Evolutionary conservation across 2,329 filamentous ascomycete species (phyloP).

Genomic region (Trichoderma guizhouense): DNA sequence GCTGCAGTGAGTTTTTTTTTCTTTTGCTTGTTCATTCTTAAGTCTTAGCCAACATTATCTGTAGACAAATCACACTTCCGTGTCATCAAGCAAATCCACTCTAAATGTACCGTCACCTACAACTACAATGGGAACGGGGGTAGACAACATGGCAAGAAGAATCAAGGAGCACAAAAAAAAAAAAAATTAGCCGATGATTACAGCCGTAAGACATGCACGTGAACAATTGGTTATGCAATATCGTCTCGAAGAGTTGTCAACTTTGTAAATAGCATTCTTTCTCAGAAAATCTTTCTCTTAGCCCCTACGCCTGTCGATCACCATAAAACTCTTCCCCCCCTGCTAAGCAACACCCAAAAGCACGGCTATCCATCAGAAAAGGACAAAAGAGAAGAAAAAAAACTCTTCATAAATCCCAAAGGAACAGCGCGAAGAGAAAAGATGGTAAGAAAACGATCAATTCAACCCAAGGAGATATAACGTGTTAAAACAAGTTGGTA

Average conservation of each 20-base stretch:
- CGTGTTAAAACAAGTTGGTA: constrained; percentile 20
- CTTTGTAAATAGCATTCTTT: not conserved
- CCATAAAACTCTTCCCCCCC: not conserved
- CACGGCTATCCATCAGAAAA: not conserved
- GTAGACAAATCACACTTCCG: too few species aligned
- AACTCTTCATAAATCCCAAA: not conserved
- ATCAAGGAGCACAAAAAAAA: too few species aligned
- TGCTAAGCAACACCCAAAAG: not conserved
- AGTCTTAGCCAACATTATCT: too few species aligned
- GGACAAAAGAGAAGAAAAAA: not conserved
- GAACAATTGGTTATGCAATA: not conserved
- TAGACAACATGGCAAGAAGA: too few species aligned
- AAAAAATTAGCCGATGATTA: too few species aligned
- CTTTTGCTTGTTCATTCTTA: too few species aligned
- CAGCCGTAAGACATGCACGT: not conserved
- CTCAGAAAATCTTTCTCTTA: not conserved
- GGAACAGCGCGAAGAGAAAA: not conserved
- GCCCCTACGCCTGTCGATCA: not conserved
- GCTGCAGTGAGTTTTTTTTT: too few species aligned
- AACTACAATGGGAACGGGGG: too few species aligned
- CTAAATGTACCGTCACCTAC: too few species aligned
- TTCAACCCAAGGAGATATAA: constrained; percentile 7
- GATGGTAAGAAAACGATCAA: not conserved
- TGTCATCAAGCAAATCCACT: too few species aligned
- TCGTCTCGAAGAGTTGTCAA: not conserved